Evolutionary conservation across 2,329 filamentous ascomycete genomes (phyloP).

Genomic region (Myriangium duriaei): DNA sequence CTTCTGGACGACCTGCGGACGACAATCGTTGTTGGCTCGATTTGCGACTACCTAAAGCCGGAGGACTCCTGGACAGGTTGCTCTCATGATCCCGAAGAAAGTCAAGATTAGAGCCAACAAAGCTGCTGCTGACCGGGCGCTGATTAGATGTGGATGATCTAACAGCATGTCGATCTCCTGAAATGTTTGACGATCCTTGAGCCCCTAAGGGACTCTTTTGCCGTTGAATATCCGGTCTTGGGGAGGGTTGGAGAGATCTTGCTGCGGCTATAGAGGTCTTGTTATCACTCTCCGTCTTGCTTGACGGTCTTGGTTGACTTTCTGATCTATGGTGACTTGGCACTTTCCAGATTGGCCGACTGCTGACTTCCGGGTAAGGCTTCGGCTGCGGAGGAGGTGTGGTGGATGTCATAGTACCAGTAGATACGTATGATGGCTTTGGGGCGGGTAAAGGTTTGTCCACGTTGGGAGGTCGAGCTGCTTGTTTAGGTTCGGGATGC

Average conservation of each 20-base stretch:
- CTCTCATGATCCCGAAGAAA: constrained; percentile 67
- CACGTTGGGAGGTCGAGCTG: constrained; percentile 1
- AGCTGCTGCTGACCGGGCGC: constrained; percentile 63
- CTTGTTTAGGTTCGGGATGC: neutral
- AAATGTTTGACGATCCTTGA: neutral
- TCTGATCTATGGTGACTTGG: constrained; percentile 37
- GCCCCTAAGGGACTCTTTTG: constrained; percentile 40
- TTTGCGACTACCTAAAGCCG: constrained; percentile 21
- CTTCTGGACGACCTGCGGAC: constrained; percentile 35
- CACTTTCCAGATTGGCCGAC: constrained; percentile 42
- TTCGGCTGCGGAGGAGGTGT: constrained; percentile 28
- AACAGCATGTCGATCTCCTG: neutral
- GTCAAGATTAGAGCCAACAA: constrained; percentile 71
- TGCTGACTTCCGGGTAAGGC: constrained; percentile 28
- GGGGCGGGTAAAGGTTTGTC: constrained; percentile 18
- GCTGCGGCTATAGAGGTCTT: constrained; percentile 26
- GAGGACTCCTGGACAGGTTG: constrained; percentile 18
- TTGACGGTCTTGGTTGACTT: constrained; percentile 36
- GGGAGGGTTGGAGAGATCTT: constrained; percentile 25
- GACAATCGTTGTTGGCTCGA: constrained; percentile 20
- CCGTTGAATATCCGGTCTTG: constrained; percentile 31
- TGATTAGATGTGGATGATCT: neutral
- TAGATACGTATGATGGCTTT: constrained; percentile 46
- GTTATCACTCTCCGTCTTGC: constrained; percentile 24
- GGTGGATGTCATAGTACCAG: constrained; percentile 69